Evolutionary conservation across 192 early-diverging fungal genomes (phyloP).

Genomic region (Jimgerdemannia lactiflua): DNA sequence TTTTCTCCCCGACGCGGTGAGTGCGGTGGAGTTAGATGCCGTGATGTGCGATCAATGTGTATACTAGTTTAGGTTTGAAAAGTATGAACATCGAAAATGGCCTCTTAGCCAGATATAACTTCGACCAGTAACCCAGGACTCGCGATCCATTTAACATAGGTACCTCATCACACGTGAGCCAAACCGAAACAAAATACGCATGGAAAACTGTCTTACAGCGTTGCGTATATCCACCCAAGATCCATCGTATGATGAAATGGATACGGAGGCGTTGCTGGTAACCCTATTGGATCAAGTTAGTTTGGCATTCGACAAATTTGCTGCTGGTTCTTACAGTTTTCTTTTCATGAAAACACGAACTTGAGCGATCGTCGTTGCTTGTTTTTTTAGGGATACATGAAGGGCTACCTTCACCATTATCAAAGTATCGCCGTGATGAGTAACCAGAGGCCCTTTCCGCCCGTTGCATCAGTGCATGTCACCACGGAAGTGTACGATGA

Average conservation of each 20-base stretch:
- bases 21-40: too few relatives aligned
- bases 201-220: slow-evolving; percentile 25
- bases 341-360: not conserved
- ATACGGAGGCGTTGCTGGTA: slow-evolving; percentile 35
- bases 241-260: slow-evolving; percentile 21
- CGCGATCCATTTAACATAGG: not conserved
- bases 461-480: slow-evolving; percentile 1
- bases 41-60: too few relatives aligned
- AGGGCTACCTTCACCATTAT: slow-evolving; percentile 44
- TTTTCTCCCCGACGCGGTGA: not conserved
- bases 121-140: not conserved
- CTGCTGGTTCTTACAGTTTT: not conserved
- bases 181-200: slow-evolving; percentile 6
- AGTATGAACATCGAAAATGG: too few relatives aligned
- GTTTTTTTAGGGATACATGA: slow-evolving; percentile 38
- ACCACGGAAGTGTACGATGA: not conserved
- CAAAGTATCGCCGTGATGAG: slow-evolving; percentile 36
- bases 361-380: not conserved
- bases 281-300: slow-evolving; percentile 48
- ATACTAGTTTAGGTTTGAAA: too few relatives aligned
- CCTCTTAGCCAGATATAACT: too few relatives aligned
- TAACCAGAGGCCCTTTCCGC: slow-evolving; percentile 42
- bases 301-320: not conserved
- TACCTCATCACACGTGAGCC: not conserved
- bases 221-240: slow-evolving; percentile 23